Percentiles rank a stretch among this genome's conserved stretches.
Evolutionary conservation across 1,139 yeast species (phyloP).

Genomic region (Pichia kudriavzevii): DNA sequence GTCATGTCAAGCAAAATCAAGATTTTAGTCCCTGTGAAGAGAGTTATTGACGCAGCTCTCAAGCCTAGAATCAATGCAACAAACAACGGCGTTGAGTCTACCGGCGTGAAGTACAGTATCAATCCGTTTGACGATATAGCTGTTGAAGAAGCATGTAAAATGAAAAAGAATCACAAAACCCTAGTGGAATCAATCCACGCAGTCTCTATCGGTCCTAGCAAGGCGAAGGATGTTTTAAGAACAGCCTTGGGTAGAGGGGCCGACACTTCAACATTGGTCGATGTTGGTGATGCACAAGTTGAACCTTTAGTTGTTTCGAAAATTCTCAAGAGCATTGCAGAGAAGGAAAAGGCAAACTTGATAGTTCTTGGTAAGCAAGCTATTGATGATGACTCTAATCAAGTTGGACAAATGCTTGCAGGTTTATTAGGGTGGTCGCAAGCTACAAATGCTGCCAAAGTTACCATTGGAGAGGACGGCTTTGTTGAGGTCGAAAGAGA

Average conservation of each 20-base stretch:
- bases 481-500: slow-evolving; percentile 75
- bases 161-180: slow-evolving; percentile 63
- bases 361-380: slow-evolving; percentile 93
- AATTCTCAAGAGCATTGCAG: slow-evolving; percentile 65
- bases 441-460: slow-evolving; percentile 92
- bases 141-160: slow-evolving; percentile 79
- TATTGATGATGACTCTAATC: slow-evolving; percentile 89
- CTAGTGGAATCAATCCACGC: slow-evolving; percentile 81
- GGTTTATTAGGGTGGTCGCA: slow-evolving; percentile 96
- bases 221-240: slow-evolving; percentile 81
- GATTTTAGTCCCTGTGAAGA: slow-evolving; percentile 87
- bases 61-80: slow-evolving; percentile 90
- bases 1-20: slow-evolving; percentile 33
- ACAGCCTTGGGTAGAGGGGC: slow-evolving; percentile 94
- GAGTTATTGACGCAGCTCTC: slow-evolving; percentile 90
- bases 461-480: slow-evolving; percentile 50
- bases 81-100: slow-evolving; percentile 77
- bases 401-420: slow-evolving; percentile 97
- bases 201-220: slow-evolving; percentile 83
- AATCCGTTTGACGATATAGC: slow-evolving; percentile 98
- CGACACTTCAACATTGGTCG: slow-evolving; percentile 76
- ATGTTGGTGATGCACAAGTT: slow-evolving; percentile 58
- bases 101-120: slow-evolving; percentile 87
- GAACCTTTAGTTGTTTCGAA: slow-evolving; percentile 94
- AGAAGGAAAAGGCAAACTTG: slow-evolving; percentile 63